A percentile compares a stretch with the other conserved stretches of the same genome.
Conservation (phyloP, 208 protist species). For the Acanthamoeba polyphaga region DNA sequence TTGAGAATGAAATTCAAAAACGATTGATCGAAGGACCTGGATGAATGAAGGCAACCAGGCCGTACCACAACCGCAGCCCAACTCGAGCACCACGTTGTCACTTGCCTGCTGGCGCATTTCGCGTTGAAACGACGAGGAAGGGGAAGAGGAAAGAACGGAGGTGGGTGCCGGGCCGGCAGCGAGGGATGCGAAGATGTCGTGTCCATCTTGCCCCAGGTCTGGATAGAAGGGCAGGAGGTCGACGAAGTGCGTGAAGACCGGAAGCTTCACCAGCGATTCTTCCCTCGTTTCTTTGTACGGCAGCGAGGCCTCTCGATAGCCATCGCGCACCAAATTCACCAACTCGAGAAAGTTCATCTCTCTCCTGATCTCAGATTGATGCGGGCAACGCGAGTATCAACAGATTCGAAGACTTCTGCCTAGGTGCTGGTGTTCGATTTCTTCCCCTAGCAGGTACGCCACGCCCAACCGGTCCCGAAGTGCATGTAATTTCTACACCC, state of each 20-base stretch:
- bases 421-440: neutral
- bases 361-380: neutral
- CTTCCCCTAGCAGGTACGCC: neutral
- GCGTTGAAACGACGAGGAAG: conserved; percentile 2
- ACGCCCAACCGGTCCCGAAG: neutral
- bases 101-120: conserved; percentile 20
- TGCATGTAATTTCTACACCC: neutral
- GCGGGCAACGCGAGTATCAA: no score
- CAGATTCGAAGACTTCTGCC: neutral
- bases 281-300: conserved; percentile 66
- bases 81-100: conserved; percentile 11
- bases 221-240: conserved; percentile 30
- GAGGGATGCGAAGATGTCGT: neutral
- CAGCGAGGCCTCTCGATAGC: conserved; percentile 58
- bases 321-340: conserved; percentile 37
- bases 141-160: conserved; percentile 2
- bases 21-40: neutral
- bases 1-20: neutral
- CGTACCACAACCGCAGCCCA: conserved; percentile 54
- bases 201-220: neutral
- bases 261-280: conserved; percentile 27
- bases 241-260: conserved; percentile 30
- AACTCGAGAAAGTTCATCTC: conserved; percentile 44
- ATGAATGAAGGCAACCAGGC: neutral
- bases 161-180: neutral